Conservation (phyloP, 352 stramenopile species). For the Phytopythium cucurbitacearum region DNA sequence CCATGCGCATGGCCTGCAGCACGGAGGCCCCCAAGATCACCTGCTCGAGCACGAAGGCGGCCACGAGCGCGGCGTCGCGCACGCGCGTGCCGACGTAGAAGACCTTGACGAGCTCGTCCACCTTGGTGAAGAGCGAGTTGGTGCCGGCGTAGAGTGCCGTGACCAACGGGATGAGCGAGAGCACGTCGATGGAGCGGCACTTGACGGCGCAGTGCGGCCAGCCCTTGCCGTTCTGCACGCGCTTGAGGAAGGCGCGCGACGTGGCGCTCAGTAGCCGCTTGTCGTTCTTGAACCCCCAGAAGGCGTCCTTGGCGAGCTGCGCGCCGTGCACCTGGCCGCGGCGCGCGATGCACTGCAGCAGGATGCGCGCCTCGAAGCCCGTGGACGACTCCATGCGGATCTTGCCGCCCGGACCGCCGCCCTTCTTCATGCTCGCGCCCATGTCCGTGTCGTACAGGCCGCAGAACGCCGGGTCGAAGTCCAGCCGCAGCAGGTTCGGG, state of each 20-base stretch:
- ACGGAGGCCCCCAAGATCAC: slow-evolving; percentile 73
- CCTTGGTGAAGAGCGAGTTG: slow-evolving; percentile 75
- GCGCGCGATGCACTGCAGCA: slow-evolving; percentile 65
- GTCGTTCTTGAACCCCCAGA: slow-evolving; percentile 83
- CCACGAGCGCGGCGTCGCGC: slow-evolving; percentile 62
- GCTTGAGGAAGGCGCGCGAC: slow-evolving; percentile 72
- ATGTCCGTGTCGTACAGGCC: slow-evolving; percentile 48
- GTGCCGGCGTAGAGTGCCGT: slow-evolving; percentile 78
- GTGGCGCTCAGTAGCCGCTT: slow-evolving; percentile 61
- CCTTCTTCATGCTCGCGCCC: slow-evolving; percentile 25
- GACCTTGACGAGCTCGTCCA: slow-evolving; percentile 75
- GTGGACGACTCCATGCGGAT: slow-evolving; percentile 70
- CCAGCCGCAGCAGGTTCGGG: slow-evolving; percentile 60
- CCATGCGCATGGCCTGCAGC: slow-evolving; percentile 81
- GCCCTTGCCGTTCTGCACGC: slow-evolving; percentile 60
- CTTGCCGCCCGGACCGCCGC: slow-evolving; percentile 5
- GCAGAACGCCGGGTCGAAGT: slow-evolving; percentile 80
- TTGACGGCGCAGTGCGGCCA: slow-evolving; percentile 75
- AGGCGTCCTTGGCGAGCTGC: slow-evolving; percentile 75
- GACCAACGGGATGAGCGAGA: slow-evolving; percentile 67
- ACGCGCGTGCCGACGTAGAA: slow-evolving; percentile 75
- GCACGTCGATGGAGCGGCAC: slow-evolving; percentile 75
- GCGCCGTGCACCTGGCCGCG: slow-evolving; percentile 68
- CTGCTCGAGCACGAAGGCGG: slow-evolving; percentile 76
- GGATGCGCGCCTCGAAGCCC: slow-evolving; percentile 69